Evolutionary conservation across 345 rosid genomes (phyloP).

Genomic region (Citrus medica): DNA sequence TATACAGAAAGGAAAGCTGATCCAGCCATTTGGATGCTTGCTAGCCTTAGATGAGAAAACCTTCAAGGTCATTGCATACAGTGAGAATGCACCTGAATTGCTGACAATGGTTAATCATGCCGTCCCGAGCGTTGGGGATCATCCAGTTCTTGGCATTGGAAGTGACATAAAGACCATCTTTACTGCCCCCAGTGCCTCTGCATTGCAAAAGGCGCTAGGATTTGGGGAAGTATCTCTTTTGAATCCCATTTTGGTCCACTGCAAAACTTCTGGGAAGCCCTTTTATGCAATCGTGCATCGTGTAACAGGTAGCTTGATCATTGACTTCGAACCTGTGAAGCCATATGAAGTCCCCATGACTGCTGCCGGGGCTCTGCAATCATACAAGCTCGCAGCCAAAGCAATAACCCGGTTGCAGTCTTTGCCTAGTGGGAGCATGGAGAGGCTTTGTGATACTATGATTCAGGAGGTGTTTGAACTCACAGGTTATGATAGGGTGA

Average conservation of each 20-base stretch:
- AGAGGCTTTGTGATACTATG: slow-evolving; percentile 89
- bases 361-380: slow-evolving; percentile 95
- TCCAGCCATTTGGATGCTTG: slow-evolving; percentile 97
- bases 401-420: slow-evolving; percentile 88
- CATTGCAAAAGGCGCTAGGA: slow-evolving; percentile 83
- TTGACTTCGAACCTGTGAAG: slow-evolving; percentile 95
- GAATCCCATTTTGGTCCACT: slow-evolving; percentile 91
- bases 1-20: slow-evolving; percentile 89
- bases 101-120: slow-evolving; percentile 90
- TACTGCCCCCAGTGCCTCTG: slow-evolving; percentile 84
- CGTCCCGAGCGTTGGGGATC: slow-evolving; percentile 90
- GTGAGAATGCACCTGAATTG: slow-evolving; percentile 90
- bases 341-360: slow-evolving; percentile 96
- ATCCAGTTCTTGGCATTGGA: slow-evolving; percentile 71
- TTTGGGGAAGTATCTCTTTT: slow-evolving; percentile 83
- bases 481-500: slow-evolving; percentile 93
- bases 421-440: slow-evolving; percentile 83
- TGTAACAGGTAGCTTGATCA: slow-evolving; percentile 82
- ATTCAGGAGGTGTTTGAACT: slow-evolving; percentile 94
- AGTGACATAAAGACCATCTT: slow-evolving; percentile 74
- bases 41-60: slow-evolving; percentile 90
- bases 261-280: slow-evolving; percentile 94
- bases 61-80: slow-evolving; percentile 79
- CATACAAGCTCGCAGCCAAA: slow-evolving; percentile 96
- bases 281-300: slow-evolving; percentile 89